Evolutionary conservation across 2,329 filamentous ascomycete species (phyloP).

Genomic region (Xylaria sp.): DNA sequence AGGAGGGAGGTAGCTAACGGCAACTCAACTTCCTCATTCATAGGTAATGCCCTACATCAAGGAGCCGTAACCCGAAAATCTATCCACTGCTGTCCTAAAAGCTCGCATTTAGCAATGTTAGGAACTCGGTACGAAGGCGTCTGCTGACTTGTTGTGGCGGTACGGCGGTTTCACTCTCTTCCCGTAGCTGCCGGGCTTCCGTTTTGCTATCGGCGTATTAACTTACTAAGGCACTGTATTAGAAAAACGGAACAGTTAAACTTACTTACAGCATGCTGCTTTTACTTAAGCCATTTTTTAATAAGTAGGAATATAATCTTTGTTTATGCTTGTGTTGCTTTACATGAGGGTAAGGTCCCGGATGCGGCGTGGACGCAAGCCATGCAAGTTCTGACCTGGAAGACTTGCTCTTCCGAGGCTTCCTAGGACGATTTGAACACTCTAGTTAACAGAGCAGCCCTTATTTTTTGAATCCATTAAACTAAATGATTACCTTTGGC

Average conservation of each 20-base stretch:
- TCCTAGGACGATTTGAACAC: not conserved
- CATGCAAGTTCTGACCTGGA: not conserved
- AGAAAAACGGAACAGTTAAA: no score
- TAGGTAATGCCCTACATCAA: no score
- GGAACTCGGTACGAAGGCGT: not conserved
- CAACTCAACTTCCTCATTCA: no score
- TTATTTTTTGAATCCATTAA: conserved; percentile 16
- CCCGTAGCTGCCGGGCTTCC: not conserved
- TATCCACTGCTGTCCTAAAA: no score
- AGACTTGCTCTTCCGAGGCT: not conserved
- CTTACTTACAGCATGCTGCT: no score
- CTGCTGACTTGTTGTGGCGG: not conserved
- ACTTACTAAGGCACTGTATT: not conserved
- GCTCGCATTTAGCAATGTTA: no score
- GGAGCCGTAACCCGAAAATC: no score
- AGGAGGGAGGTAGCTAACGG: no score
- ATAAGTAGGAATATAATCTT: no score
- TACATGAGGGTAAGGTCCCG: not conserved
- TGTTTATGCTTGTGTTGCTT: not conserved
- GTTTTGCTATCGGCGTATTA: not conserved
- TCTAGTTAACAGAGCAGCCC: not conserved
- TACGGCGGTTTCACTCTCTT: not conserved
- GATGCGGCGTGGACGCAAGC: not conserved
- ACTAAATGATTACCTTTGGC: conserved; percentile 35
- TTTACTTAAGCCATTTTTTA: no score